phyloP scores from a whole-genome alignment of 2,329 filamentous ascomycete species.

The Calonectria crousiana region DNA sequence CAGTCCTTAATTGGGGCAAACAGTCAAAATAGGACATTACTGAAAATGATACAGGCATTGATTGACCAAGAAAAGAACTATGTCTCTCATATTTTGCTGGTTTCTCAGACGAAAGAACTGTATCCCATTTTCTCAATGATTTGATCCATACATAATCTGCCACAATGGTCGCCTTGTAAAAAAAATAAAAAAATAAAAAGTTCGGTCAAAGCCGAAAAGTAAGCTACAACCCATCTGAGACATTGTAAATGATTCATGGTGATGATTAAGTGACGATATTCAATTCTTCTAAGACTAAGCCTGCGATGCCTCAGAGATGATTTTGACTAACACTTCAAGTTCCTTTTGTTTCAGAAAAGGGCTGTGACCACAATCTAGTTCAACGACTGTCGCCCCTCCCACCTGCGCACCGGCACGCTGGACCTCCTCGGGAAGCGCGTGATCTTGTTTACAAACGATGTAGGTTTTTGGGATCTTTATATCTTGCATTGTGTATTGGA shows the following conservation, averaged over 20 bases:
- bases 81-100: not conserved
- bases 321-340: conserved; percentile 12
- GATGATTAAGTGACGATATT: not conserved
- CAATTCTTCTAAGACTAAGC: not conserved
- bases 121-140: not conserved
- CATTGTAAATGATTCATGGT: not conserved
- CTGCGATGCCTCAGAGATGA: conserved; percentile 11
- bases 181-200: too few species aligned
- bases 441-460: conserved; percentile 23
- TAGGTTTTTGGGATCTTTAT: conserved; percentile 15
- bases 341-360: conserved; percentile 28
- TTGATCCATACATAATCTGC: not conserved
- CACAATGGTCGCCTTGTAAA: not conserved
- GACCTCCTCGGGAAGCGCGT: conserved; percentile 14
- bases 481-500: conserved; percentile 17
- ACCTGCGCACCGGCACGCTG: conserved; percentile 12
- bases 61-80: not conserved
- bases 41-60: not conserved
- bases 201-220: not conserved
- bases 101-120: not conserved
- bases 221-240: not conserved
- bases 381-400: conserved; percentile 22
- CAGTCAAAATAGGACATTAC: not conserved
- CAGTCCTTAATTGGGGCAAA: not conserved
- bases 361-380: conserved; percentile 34